Percentiles rank a stretch among this genome's conserved stretches.
Conservation (phyloP, 2,329 filamentous ascomycete species). For the Cordyceps tenuipes region DNA sequence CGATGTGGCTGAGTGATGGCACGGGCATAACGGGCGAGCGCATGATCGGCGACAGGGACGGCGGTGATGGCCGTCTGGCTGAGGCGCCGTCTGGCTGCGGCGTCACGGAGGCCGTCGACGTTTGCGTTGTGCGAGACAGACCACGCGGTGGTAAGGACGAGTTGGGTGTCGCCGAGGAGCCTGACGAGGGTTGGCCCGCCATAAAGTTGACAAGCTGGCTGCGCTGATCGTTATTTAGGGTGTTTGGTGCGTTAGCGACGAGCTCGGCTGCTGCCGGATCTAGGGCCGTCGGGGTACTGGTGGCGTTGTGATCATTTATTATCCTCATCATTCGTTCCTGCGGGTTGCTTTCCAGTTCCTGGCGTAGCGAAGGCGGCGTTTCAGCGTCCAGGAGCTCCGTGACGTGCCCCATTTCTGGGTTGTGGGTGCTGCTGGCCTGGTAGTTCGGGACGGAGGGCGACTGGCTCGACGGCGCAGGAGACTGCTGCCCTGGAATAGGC, state of each 20-base stretch:
- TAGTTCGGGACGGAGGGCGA: slow-evolving; percentile 23
- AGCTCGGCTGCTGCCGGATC: slow-evolving; percentile 43
- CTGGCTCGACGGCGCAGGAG: slow-evolving; percentile 20
- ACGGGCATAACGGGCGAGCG: slow-evolving; percentile 33
- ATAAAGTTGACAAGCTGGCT: slow-evolving; percentile 52
- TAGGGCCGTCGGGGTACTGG: slow-evolving; percentile 38
- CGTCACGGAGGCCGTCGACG: slow-evolving; percentile 15
- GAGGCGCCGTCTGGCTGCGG: slow-evolving; percentile 13
- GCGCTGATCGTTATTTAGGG: slow-evolving; percentile 48
- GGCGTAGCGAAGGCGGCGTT: slow-evolving; percentile 42
- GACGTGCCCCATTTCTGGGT: slow-evolving; percentile 45
- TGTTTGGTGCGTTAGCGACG: slow-evolving; percentile 47
- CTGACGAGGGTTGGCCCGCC: slow-evolving; percentile 34
- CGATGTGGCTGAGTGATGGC: slow-evolving; percentile 54
- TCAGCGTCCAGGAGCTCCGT: slow-evolving; percentile 53
- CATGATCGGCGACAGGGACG: slow-evolving; percentile 43
- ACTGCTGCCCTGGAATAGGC: slow-evolving; percentile 38
- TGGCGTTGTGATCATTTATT: slow-evolving; percentile 55
- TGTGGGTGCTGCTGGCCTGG: slow-evolving; percentile 23
- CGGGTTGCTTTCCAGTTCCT: slow-evolving; percentile 49
- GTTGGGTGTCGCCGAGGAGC: slow-evolving; percentile 13
- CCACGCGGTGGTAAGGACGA: slow-evolving; percentile 15
- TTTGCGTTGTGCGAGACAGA: slow-evolving; percentile 14
- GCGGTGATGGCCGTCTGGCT: slow-evolving; percentile 20
- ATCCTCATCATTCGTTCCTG: slow-evolving; percentile 58